Evolutionary conservation across 257 asterid species (phyloP), one percentile per base, ranked within the genome.

Genomic region (Leonotis leonurus): DNA sequence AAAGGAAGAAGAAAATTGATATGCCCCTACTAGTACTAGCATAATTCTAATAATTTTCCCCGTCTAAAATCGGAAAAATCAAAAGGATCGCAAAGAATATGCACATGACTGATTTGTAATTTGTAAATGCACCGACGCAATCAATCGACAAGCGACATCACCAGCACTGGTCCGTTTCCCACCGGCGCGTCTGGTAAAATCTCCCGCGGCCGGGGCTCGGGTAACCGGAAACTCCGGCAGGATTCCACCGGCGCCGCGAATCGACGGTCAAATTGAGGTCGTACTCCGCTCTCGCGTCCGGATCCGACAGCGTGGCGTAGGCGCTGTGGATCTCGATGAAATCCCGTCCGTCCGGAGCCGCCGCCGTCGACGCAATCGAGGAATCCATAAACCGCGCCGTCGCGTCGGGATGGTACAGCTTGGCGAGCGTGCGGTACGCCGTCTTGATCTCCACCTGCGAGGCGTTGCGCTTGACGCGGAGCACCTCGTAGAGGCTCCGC

Each of bases 131-230:
- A 35, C 35, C 25, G 8, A 26, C 12, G 27, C 13, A 10, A 58
- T 43, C 40, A 43, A 66, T 2, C 33, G 8, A 17, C 53, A 56
- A 25, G 39, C 58, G n/a, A 29, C 13, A 32, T 81, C 79, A 90
- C 98, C 98, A 91, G 74, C 98, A 91, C 77, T 88, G 98, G 73
- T 91, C 96, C 75, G 96, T 88, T 70, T 91, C 98, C 98, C 96
- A 91, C 25, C 94, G 75, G 70, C 95, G 91, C 73, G 82, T 79
- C 65, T 72, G 69, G 68, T 84, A 73, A 55, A 57, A 73, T 67
- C 81, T 83, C 3, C 71, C 71, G 39, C 71, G 64, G 12, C 77
- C 78, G n/a, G 80, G 73, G n/a, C 64, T 60, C 75, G 67, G 64
- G 26, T 54, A 37, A 52, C 73, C 69, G 0, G 73, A 55, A 1